Evolutionary conservation across 129 eudicot genomes (phyloP).

Genomic region (sunflower (Helianthus annuus)): DNA sequence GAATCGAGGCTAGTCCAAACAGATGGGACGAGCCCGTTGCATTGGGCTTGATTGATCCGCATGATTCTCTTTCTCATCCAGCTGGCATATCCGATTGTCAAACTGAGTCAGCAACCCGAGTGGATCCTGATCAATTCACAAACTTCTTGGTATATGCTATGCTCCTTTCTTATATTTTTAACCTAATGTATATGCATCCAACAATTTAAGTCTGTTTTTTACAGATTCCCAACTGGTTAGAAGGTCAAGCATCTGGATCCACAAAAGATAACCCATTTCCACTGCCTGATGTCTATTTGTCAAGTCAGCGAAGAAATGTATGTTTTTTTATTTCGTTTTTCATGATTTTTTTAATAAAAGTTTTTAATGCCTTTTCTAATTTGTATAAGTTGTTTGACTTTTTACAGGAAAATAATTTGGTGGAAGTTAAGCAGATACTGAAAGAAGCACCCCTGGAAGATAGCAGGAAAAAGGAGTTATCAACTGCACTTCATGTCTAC

Average conservation of each 20-base stretch:
- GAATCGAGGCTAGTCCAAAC: slow-evolving; percentile 72
- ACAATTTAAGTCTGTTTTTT: background rate
- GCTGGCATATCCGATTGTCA: slow-evolving; percentile 94
- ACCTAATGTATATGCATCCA: slow-evolving; percentile 8
- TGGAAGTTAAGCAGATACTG: slow-evolving; percentile 73
- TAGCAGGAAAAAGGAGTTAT: slow-evolving; percentile 73
- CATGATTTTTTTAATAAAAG: background rate
- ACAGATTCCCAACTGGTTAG: slow-evolving; percentile 93
- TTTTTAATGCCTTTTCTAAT: background rate
- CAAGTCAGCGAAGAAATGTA: slow-evolving; percentile 80
- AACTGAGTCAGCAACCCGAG: slow-evolving; percentile 78
- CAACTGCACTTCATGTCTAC: slow-evolving; percentile 81
- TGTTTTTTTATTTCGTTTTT: background rate
- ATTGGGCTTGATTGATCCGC: slow-evolving; percentile 95
- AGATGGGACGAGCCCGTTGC: slow-evolving; percentile 92
- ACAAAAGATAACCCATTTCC: slow-evolving; percentile 95
- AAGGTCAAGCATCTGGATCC: slow-evolving; percentile 67
- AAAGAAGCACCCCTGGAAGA: slow-evolving; percentile 87
- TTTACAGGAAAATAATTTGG: slow-evolving; percentile 69
- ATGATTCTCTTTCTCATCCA: slow-evolving; percentile 97
- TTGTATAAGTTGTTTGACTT: slow-evolving; percentile 1
- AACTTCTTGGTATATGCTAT: slow-evolving; percentile 67
- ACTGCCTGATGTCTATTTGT: slow-evolving; percentile 80
- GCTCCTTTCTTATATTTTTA: background rate
- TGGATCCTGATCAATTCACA: slow-evolving; percentile 89